These are phyloP conservation scores for Butyriboletus loyo DNA, from an alignment of 768 basidiomycete species.

Conservation along the genomic window DNA sequence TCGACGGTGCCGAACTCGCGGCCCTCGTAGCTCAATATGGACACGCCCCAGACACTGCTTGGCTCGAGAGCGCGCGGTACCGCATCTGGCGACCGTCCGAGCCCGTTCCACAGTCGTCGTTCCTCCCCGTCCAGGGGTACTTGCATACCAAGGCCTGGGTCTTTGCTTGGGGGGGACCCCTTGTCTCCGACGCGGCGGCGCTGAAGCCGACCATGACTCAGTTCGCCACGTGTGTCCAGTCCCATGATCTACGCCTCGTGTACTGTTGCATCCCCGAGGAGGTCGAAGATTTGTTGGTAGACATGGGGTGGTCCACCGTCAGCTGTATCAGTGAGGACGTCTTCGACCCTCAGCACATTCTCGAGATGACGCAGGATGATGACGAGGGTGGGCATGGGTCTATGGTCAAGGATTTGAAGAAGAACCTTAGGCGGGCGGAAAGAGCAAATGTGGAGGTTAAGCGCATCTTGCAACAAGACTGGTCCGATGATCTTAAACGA, in stretches of 20 bases:
- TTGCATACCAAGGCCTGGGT: constrained; percentile 50
- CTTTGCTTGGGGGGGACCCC: constrained; percentile 64
- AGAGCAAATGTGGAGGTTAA: constrained; percentile 48
- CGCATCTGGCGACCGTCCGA: constrained; percentile 42
- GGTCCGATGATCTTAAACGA: constrained; percentile 42
- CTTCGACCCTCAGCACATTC: constrained; percentile 46
- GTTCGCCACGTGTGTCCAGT: constrained; percentile 44
- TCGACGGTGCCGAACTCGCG: constrained; percentile 32
- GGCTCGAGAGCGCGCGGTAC: constrained; percentile 61
- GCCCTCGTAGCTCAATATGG: constrained; percentile 63
- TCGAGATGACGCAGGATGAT: constrained; percentile 37
- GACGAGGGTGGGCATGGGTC: constrained; percentile 36
- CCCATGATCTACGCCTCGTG: constrained; percentile 48
- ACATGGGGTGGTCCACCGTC: constrained; percentile 56
- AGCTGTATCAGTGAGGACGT: constrained; percentile 64
- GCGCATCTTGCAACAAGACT: constrained; percentile 36
- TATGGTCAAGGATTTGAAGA: constrained; percentile 55
- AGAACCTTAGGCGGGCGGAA: constrained; percentile 59
- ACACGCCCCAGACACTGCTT: constrained; percentile 66
- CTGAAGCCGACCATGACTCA: constrained; percentile 34
- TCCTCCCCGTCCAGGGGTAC: constrained; percentile 56
- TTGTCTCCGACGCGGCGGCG: constrained; percentile 43
- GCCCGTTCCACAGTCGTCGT: constrained; percentile 33
- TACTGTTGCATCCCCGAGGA: constrained; percentile 58
- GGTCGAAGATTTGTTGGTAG: constrained; percentile 49